Evolutionary conservation across 495 filamentous ascomycete species (phyloP), one percentile per base, ranked within the genome.

Genomic region (Tricharina praecox): DNA sequence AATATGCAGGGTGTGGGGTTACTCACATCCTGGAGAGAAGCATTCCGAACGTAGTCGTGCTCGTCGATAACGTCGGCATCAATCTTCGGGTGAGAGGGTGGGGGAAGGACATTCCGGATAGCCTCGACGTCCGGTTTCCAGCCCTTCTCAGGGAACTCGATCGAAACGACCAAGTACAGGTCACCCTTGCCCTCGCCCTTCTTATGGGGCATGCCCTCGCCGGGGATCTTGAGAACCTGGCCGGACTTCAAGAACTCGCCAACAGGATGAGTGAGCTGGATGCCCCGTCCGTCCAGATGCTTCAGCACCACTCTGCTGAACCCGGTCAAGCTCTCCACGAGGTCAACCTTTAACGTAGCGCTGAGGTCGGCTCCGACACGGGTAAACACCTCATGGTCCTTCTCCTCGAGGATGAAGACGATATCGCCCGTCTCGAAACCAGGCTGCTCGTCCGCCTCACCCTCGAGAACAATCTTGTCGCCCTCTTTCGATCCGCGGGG

Each of bases 191-290:
- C 54, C 25, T 97, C 90, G 47, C 76, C 79, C 50, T 78, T 77
- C 70, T 95, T 95, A 49, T 74, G 57, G 4, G 92, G 88, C 90
- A 97, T 97, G 36, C 90, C 90, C 63, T 97, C 90, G 24, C 82
- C 85, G 3, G 69, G 59, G 3, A 97, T 67, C 65, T 84, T 93
- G 50, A 97, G 70, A 11, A 85, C 73, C 54, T 96, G 82, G 13
- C 75, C 79, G 1, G 88, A 85, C 16, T 72, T 75, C 10, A 97
- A 62, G 35, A 93, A 64, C 63, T 81, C 75, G 50, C 85, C 86
- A 37, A 72, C 67, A 2, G 76, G 76, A 56, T 90, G 78, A 44
- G 73, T 71, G 38, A 96, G 65, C 47, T 81, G 73, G 47, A 97
- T 92, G 19, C 92, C 90, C 45, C 90, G 74, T 11, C 88, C 90